These are phyloP conservation scores for Ceratocystis diversiconidia DNA, from an alignment of 2,329 filamentous ascomycete genomes.

Conservation along the genomic window DNA sequence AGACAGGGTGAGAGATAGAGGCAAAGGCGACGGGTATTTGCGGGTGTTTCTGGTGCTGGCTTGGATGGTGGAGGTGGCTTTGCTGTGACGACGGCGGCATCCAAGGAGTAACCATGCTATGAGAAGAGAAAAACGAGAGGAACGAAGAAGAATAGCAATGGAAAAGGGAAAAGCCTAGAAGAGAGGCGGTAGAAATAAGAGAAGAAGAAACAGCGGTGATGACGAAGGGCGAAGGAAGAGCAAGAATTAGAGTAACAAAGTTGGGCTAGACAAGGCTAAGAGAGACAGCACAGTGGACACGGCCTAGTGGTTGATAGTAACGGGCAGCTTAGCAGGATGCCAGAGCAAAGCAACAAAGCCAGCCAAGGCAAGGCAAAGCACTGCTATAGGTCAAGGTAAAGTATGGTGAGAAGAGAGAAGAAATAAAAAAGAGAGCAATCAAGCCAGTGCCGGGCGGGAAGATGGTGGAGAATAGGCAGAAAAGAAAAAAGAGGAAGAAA, in stretches of 20 bases:
- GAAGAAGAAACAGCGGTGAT: background rate
- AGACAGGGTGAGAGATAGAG: background rate
- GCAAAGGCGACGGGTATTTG: background rate
- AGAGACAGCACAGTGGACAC: background rate
- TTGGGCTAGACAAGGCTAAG: background rate
- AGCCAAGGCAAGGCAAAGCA: no score
- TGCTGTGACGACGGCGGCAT: background rate
- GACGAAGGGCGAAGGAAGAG: background rate
- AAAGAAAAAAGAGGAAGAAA: background rate
- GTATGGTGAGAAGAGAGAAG: constrained; percentile 5
- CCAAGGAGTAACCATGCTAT: no score
- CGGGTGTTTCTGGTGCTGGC: constrained; percentile 22
- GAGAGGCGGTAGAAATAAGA: constrained; percentile 17
- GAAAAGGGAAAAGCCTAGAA: constrained; percentile 5
- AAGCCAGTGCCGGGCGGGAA: background rate
- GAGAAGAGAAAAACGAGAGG: constrained; percentile 18
- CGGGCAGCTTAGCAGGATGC: no score
- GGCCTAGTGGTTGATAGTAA: no score
- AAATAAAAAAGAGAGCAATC: constrained; percentile 11
- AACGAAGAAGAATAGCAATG: constrained; percentile 19
- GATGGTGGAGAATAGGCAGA: background rate
- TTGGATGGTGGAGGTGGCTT: constrained; percentile 23
- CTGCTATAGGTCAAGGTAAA: no score
- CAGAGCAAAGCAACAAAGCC: no score
- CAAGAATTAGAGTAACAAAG: no score